Conservation (phyloP, 1,284 basidiomycete genomes). For the Moesziomyces sp. region DNA sequence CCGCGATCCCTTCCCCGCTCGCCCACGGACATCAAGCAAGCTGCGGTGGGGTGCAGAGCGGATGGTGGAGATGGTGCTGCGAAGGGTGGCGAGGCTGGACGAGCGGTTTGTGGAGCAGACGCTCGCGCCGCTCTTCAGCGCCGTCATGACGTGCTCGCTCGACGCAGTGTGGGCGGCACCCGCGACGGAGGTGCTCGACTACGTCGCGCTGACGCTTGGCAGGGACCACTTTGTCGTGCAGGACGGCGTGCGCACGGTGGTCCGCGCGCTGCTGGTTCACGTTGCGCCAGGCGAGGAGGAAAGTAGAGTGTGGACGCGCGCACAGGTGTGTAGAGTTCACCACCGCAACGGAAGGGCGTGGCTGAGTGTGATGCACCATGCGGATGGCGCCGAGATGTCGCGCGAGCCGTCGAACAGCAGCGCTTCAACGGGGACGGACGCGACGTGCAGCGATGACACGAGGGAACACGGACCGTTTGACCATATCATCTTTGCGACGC, state of each 20-base stretch:
- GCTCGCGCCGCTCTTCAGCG: conserved; percentile 56
- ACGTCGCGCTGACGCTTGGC: conserved; percentile 61
- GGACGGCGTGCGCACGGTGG: conserved; percentile 60
- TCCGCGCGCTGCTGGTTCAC: conserved; percentile 41
- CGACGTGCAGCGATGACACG: conserved; percentile 5
- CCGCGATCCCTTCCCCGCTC: conserved; percentile 19
- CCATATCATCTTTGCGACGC: conserved; percentile 64
- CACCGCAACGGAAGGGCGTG: conserved; percentile 9
- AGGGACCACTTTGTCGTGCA: conserved; percentile 59
- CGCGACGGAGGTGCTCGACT: conserved; percentile 61
- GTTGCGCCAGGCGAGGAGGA: conserved; percentile 7
- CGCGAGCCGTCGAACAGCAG: conserved; percentile 1
- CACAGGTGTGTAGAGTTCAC: conserved; percentile 10
- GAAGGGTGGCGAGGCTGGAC: conserved; percentile 16
- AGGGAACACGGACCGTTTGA: conserved; percentile 48
- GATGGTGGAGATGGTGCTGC: conserved; percentile 20
- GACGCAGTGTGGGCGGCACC: conserved; percentile 49
- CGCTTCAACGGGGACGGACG: conserved; percentile 9
- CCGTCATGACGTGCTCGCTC: conserved; percentile 57
- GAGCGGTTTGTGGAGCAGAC: conserved; percentile 45
- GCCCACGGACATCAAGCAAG: not conserved
- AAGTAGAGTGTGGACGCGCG: conserved; percentile 27
- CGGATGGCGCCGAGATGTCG: not conserved
- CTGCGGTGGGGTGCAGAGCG: not conserved
- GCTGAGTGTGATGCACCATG: conserved; percentile 23